Evolutionary conservation across 805 yeast genomes (phyloP).

Genomic region (Clavispora fructus): DNA sequence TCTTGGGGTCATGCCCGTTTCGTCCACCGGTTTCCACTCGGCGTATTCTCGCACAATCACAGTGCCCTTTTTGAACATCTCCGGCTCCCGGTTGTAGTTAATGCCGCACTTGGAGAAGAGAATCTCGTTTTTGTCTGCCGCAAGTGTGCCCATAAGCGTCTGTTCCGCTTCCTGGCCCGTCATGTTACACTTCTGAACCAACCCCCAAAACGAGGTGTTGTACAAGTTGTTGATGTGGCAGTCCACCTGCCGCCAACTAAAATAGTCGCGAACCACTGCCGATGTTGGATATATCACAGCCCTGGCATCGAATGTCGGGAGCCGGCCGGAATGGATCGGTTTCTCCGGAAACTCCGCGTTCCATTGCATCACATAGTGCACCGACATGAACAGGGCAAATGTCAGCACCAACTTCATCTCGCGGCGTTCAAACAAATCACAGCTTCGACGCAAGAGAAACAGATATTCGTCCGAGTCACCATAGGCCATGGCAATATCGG

Average conservation of each 20-base stretch:
- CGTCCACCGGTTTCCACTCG: constrained; percentile 11
- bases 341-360: constrained; percentile 45
- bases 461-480: constrained; percentile 97
- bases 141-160: constrained; percentile 66
- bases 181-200: constrained; percentile 65
- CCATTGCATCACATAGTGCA: constrained; percentile 73
- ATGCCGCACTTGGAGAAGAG: constrained; percentile 71
- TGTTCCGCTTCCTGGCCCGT: constrained; percentile 80
- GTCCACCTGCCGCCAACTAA: constrained; percentile 94
- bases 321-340: constrained; percentile 43
- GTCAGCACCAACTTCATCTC: constrained; percentile 77
- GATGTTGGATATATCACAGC: constrained; percentile 79
- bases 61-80: constrained; percentile 82
- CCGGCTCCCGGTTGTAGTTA: constrained; percentile 88
- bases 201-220: constrained; percentile 88
- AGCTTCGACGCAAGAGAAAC: constrained; percentile 60
- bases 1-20: constrained; percentile 26
- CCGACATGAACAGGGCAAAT: constrained; percentile 76
- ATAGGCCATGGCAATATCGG: constrained; percentile 76
- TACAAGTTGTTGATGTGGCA: constrained; percentile 93
- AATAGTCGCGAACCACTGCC: constrained; percentile 64
- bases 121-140: constrained; percentile 86
- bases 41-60: constrained; percentile 46
- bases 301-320: constrained; percentile 90
- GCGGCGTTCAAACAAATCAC: constrained; percentile 76